Conservation (phyloP, 768 basidiomycete genomes). For the Boletus insuetus region DNA sequence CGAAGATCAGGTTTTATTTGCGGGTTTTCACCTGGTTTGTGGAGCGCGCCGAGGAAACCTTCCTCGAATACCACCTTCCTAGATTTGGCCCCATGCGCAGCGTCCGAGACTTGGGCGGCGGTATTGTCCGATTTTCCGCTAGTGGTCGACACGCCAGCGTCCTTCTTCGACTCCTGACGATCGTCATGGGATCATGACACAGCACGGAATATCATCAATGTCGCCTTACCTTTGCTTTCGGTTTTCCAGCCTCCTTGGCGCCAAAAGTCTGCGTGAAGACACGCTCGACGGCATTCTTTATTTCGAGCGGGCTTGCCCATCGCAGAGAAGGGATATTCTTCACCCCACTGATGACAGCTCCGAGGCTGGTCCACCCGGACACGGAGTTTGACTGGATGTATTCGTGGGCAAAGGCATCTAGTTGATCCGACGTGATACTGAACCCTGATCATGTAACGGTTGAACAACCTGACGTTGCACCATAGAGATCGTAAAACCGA, state of each 20-base stretch:
- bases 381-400: constrained; percentile 56
- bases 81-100: constrained; percentile 35
- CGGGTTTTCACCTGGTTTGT: constrained; percentile 91
- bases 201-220: neutral
- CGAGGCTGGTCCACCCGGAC: constrained; percentile 75
- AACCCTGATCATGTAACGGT: constrained; percentile 57
- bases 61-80: constrained; percentile 82
- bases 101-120: constrained; percentile 32
- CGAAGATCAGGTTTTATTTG: constrained; percentile 78
- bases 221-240: constrained; percentile 58
- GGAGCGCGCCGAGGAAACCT: constrained; percentile 89
- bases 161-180: constrained; percentile 52
- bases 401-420: constrained; percentile 51
- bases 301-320: constrained; percentile 82
- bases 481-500: constrained; percentile 1
- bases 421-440: constrained; percentile 64
- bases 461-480: neutral
- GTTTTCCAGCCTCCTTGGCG: constrained; percentile 60
- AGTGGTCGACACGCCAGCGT: constrained; percentile 16
- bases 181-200: neutral
- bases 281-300: constrained; percentile 78
- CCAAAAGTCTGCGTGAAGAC: constrained; percentile 70
- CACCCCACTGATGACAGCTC: constrained; percentile 59
- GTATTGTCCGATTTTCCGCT: constrained; percentile 14
- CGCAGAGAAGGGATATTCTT: constrained; percentile 62